phyloP scores from a whole-genome alignment of 352 stramenopile species.

The Phytophthora pistaciae region DNA sequence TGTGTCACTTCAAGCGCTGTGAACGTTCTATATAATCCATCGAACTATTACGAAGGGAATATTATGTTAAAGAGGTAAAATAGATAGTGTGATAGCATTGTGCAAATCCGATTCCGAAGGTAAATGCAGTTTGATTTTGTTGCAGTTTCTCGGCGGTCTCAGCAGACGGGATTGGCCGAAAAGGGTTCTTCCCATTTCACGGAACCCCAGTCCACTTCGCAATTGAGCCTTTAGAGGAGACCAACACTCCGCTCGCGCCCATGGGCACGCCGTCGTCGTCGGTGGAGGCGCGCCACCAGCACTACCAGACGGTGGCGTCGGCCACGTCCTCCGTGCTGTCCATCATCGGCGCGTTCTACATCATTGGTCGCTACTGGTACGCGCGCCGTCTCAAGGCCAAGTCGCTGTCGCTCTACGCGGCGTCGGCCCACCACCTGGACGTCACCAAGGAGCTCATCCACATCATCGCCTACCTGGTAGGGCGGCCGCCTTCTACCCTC shows the following conservation, averaged over 20 bases:
- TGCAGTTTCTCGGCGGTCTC: background rate
- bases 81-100: no score
- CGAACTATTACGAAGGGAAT: no score
- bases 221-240: conserved; percentile 11
- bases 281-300: conserved; percentile 30
- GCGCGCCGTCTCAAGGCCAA: conserved; percentile 59
- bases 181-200: background rate
- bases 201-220: conserved; percentile 17
- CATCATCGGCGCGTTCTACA: conserved; percentile 85
- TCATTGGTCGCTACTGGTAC: conserved; percentile 87
- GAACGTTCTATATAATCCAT: background rate
- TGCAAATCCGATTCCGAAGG: background rate
- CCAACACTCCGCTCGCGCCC: background rate
- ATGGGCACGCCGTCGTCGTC: conserved; percentile 20
- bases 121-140: background rate
- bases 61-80: no score
- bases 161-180: background rate
- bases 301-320: conserved; percentile 62
- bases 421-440: conserved; percentile 67
- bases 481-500: background rate
- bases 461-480: conserved; percentile 82
- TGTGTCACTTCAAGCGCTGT: conserved; percentile 13
- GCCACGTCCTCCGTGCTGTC: conserved; percentile 81
- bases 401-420: conserved; percentile 50
- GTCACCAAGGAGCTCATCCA: conserved; percentile 90